These are phyloP conservation scores for Grigorovia jiainica DNA, from an alignment of 805 yeast genomes.

Conservation along the genomic window DNA sequence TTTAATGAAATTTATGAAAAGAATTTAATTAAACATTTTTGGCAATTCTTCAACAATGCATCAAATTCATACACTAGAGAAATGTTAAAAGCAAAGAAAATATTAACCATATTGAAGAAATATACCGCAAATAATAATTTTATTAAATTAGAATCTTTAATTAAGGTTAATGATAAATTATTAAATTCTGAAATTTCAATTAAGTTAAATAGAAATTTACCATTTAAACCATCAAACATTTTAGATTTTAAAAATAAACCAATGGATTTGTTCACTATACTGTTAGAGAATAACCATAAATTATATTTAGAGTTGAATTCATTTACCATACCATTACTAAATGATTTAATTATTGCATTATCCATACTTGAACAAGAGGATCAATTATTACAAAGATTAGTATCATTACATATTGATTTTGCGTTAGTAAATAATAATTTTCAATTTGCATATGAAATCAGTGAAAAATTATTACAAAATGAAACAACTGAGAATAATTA, in stretches of 20 bases:
- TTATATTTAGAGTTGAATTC: conserved; percentile 39
- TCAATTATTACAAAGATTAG: conserved; percentile 13
- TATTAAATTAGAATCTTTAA: conserved; percentile 10
- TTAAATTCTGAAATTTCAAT: conserved; percentile 19
- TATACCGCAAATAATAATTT: conserved; percentile 8
- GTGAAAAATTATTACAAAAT: conserved; percentile 32
- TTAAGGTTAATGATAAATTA: conserved; percentile 24
- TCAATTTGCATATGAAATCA: conserved; percentile 40
- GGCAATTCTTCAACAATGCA: conserved; percentile 36
- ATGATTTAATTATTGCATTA: conserved; percentile 35
- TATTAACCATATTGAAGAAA: conserved; percentile 14
- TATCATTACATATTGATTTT: conserved; percentile 52
- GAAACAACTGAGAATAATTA: background rate
- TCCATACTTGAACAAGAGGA: conserved; percentile 11
- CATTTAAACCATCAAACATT: conserved; percentile 33
- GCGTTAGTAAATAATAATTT: conserved; percentile 58
- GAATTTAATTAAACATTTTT: conserved; percentile 27
- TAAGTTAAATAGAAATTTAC: conserved; percentile 26
- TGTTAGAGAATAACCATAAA: conserved; percentile 45
- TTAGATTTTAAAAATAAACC: conserved; percentile 27
- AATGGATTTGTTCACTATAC: conserved; percentile 30
- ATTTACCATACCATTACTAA: conserved; percentile 32
- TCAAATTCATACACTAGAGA: conserved; percentile 32
- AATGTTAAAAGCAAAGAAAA: conserved; percentile 30
- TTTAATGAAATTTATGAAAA: conserved; percentile 7